Base-by-base conservation (phyloP, 1,284 basidiomycete genomes). In the Papiliotrema terrestris region DNA sequence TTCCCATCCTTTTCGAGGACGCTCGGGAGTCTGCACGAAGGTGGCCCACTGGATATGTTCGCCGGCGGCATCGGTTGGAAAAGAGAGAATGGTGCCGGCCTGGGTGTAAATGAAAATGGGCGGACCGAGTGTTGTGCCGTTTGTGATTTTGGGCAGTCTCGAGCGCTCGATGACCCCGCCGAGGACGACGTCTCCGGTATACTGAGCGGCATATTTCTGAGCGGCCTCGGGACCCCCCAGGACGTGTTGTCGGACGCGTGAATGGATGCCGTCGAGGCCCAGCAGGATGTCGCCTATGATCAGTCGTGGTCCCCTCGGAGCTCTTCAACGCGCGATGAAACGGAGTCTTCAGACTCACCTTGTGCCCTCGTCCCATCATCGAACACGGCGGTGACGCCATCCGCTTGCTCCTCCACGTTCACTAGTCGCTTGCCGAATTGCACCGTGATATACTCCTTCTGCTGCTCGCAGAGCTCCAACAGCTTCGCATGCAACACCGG, bases 91-190 rank as follows among this genome's bases (percentile, higher is more conserved):
- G 38, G 62, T 56, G 9, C 67, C 67, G 14, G 47, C 15, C 3
- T 49, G 54, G 13, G 65, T 63, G 56, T 58, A 62, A 17, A 62
- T 32, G 49, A 65, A 60, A 11, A 59, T 56, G 19, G 67, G 67
- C 43, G 65, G 55, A 6, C 41, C 39, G 54, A 67, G 55, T 4
- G 49, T 42, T 1, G 58, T 22, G 6, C 47, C 46, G 29, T 32
- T 11, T 5, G 29, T 32, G 29, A 32, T 32, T 2, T 51, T 50
- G n/a, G 36, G 29, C 38, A 54, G 22, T 4, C 38, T 19, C 2
- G 52, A 44, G 3, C 51, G 23, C 2, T 61, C 58, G 2, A 67
- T 19, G 41, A 62, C 56, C 19, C 63, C 60, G 44, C 57, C 57
- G 46, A 65, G 49, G 39, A 58, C 45, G 45, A 42, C 54, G n/a